Evolutionary conservation across 192 early-diverging fungal species (phyloP).

Genomic region (Coemansia sp.): DNA sequence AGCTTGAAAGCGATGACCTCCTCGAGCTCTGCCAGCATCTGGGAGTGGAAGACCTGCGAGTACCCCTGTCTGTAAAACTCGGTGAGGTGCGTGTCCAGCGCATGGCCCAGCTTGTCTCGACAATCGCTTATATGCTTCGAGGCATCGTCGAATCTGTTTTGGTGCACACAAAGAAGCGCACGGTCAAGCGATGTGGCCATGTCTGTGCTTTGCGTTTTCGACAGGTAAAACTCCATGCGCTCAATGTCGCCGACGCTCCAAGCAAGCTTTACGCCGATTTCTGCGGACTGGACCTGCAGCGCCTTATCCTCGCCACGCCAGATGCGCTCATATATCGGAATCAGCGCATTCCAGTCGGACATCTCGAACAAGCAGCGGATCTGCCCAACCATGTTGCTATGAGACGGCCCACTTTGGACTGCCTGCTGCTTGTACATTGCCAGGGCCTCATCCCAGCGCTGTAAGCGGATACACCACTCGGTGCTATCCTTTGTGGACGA

Average conservation of each 20-base stretch:
- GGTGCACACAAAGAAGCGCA: conserved; percentile 81
- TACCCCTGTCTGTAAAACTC: conserved; percentile 94
- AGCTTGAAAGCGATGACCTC: conserved; percentile 92
- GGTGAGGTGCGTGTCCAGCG: conserved; percentile 76
- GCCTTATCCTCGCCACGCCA: conserved; percentile 63
- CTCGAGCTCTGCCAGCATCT: conserved; percentile 96
- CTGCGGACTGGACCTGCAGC: conserved; percentile 72
- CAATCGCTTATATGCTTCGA: conserved; percentile 74
- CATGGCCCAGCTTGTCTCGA: conserved; percentile 77
- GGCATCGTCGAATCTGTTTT: conserved; percentile 74
- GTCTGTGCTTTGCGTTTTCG: conserved; percentile 62
- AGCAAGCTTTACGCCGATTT: conserved; percentile 80
- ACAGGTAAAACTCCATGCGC: conserved; percentile 88
- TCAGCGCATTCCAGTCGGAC: conserved; percentile 87
- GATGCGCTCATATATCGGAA: conserved; percentile 68
- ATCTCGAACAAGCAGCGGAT: conserved; percentile 90
- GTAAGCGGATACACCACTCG: conserved; percentile 88
- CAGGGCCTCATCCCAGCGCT: conserved; percentile 90
- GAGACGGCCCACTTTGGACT: conserved; percentile 11
- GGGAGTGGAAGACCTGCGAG: conserved; percentile 77
- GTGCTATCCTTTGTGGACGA: conserved; percentile 79
- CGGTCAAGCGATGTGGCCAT: conserved; percentile 77
- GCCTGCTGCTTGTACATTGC: conserved; percentile 77
- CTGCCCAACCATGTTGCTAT: conserved; percentile 67
- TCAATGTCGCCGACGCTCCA: conserved; percentile 90